Evolutionary conservation across 257 asterid species (phyloP).

Genomic region (Fraxinus pennsylvanica): DNA sequence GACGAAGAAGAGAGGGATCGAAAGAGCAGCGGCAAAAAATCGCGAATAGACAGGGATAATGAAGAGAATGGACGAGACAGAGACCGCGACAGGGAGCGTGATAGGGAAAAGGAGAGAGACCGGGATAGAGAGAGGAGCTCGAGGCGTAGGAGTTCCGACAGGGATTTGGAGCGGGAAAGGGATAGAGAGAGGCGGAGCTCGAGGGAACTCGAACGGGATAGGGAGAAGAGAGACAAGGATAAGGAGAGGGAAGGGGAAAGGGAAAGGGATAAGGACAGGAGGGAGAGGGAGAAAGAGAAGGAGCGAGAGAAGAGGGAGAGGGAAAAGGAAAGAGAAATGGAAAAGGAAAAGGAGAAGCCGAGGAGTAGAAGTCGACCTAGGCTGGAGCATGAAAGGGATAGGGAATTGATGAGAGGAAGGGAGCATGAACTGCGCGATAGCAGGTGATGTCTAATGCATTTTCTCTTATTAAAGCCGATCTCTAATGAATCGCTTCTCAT

Average conservation of each 20-base stretch:
- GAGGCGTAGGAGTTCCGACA: slow-evolving; percentile 57
- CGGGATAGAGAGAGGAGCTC: slow-evolving; percentile 64
- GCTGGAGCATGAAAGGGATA: slow-evolving; percentile 67
- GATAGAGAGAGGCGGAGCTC: slow-evolving; percentile 52
- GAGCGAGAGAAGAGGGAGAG: neutral
- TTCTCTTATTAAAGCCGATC: neutral
- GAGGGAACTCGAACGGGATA: slow-evolving; percentile 36
- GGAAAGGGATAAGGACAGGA: slow-evolving; percentile 42
- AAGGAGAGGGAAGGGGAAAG: slow-evolving; percentile 33
- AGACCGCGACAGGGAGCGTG: slow-evolving; percentile 52
- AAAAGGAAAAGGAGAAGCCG: slow-evolving; percentile 49
- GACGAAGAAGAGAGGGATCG: slow-evolving; percentile 74
- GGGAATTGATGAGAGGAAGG: slow-evolving; percentile 55
- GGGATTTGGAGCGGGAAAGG: slow-evolving; percentile 42
- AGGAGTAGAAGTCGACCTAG: slow-evolving; percentile 75
- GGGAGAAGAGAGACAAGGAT: slow-evolving; percentile 28
- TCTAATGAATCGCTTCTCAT: neutral
- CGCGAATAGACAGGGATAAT: slow-evolving; percentile 39
- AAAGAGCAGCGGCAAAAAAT: slow-evolving; percentile 65
- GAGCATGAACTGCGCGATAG: slow-evolving; percentile 65
- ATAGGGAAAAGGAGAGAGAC: slow-evolving; percentile 36
- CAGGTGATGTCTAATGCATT: slow-evolving; percentile 61
- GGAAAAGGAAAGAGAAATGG: slow-evolving; percentile 32
- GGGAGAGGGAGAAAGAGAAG: slow-evolving; percentile 30
- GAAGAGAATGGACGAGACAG: slow-evolving; percentile 58